Evolutionary conservation across 2,329 filamentous ascomycete species (phyloP), one percentile per base, ranked within the genome.

Genomic region (Colletotrichum tanaceti): DNA sequence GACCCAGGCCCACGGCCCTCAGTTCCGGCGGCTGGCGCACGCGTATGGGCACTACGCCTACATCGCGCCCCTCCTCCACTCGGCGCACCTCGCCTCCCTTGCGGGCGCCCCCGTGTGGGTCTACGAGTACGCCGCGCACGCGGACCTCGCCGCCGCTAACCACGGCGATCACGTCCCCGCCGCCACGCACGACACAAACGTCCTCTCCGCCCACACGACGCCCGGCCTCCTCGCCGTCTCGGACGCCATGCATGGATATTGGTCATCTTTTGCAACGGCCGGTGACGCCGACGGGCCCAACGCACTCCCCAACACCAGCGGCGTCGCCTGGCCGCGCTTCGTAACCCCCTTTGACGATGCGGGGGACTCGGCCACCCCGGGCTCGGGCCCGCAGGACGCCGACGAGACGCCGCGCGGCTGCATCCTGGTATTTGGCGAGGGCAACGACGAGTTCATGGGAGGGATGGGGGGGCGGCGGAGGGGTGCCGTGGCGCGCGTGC

Each of bases 21-120:
- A 90, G 74, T 90, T 85, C 78, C 81, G 82, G 58, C 82, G 89
- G 2, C 78, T 89, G 3, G 86, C 88, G 72, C 85, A 86, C 11
- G 87, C 87, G 0, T 91, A 91, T 75, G 86, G 83, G 0, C 86
- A 91, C 73, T 91, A 88, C 73, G 89, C 87, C 0, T 91, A 91
- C 73, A 86, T 90, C 55, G 87, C 86, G 24, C 89, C 89, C 0
- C 87, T 91, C 0, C 79, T 89, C 3, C 87, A 90, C 74, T 88
- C 86, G 0, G 88, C 86, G 0, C 79, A 85, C 63, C 81, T 81
- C 35, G 77, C 82, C 32, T 79, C 79, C 10, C 71, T 70, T 1
- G 75, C 72, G 0, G 32, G 63, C 4, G 63, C 73, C 68, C 61
- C 78, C 72, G 72, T 86, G 0, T 88, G 87, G 71, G 79, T 89